Evolutionary conservation across 495 filamentous ascomycete species (phyloP).

Genomic region (Hypoxylon cercidicola): DNA sequence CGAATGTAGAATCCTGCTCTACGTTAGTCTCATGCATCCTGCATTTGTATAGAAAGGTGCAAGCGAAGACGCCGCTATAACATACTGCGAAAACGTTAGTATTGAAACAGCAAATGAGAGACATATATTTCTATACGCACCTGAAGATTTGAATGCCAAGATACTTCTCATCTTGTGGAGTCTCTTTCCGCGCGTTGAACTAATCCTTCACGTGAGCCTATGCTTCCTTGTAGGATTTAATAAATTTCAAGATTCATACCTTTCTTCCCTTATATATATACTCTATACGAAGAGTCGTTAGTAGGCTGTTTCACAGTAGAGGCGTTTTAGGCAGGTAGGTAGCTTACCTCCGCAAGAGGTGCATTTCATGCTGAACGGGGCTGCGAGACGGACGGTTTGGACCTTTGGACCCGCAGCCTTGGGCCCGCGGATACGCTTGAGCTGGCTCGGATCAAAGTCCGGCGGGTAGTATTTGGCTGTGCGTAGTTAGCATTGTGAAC

Average conservation of each 20-base stretch:
- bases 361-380: constrained; percentile 95
- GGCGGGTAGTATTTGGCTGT: constrained; percentile 84
- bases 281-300: constrained; percentile 57
- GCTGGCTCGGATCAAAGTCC: constrained; percentile 93
- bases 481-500: constrained; percentile 21
- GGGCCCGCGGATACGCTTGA: constrained; percentile 69
- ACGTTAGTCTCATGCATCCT: constrained; percentile 10
- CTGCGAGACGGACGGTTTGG: constrained; percentile 94
- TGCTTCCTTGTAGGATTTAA: neutral
- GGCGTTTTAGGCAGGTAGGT: neutral
- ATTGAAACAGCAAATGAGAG: neutral
- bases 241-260: constrained; percentile 18
- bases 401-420: constrained; percentile 82
- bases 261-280: constrained; percentile 98
- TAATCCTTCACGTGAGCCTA: constrained; percentile 8
- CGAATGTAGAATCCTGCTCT: constrained; percentile 64
- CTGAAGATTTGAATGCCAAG: constrained; percentile 83
- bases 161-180: constrained; percentile 85
- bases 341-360: constrained; percentile 71
- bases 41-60: neutral
- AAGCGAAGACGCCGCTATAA: neutral
- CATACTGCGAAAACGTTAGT: constrained; percentile 20
- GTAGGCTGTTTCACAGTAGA: neutral
- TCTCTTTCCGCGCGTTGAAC: constrained; percentile 90
- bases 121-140: constrained; percentile 8